phyloP scores from a whole-genome alignment of 2,329 filamentous ascomycete species.

The Fusarium agapanthi region DNA sequence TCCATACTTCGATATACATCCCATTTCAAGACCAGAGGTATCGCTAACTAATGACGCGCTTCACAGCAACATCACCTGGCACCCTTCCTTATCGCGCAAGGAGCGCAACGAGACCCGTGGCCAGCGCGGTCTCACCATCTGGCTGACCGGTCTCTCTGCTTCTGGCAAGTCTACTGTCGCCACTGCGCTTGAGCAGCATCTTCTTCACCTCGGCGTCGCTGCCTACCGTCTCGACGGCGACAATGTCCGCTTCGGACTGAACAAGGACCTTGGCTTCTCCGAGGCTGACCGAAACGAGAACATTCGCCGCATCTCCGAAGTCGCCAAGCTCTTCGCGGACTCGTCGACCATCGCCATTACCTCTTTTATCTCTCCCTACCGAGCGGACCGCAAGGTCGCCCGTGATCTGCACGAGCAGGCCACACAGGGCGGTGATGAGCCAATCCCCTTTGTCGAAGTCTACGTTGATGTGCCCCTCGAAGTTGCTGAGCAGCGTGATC shows the following conservation, averaged over 20 bases:
- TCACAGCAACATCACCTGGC: conserved; percentile 88
- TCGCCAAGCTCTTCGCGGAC: conserved; percentile 97
- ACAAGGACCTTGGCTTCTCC: conserved; percentile 96
- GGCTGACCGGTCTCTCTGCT: conserved; percentile 96
- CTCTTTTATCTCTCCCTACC: conserved; percentile 96
- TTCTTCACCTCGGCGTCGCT: conserved; percentile 82
- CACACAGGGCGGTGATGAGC: conserved; percentile 64
- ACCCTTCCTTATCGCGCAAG: conserved; percentile 78
- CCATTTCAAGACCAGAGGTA: conserved; percentile 14
- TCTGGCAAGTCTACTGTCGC: conserved; percentile 98
- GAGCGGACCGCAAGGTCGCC: conserved; percentile 83
- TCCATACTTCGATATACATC: background rate
- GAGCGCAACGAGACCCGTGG: conserved; percentile 80
- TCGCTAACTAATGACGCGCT: conserved; percentile 10
- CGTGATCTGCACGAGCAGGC: conserved; percentile 77
- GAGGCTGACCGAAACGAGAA: conserved; percentile 97
- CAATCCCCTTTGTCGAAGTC: conserved; percentile 91
- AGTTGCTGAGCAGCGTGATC: conserved; percentile 93
- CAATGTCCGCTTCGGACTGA: conserved; percentile 97
- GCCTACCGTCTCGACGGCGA: conserved; percentile 97
- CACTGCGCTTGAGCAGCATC: conserved; percentile 94
- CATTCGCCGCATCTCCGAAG: conserved; percentile 95
- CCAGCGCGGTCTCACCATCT: conserved; percentile 93
- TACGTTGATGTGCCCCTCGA: conserved; percentile 91
- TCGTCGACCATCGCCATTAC: conserved; percentile 87